Evolutionary conservation across 257 asterid species (phyloP).

Genomic region (Avicennia marina): DNA sequence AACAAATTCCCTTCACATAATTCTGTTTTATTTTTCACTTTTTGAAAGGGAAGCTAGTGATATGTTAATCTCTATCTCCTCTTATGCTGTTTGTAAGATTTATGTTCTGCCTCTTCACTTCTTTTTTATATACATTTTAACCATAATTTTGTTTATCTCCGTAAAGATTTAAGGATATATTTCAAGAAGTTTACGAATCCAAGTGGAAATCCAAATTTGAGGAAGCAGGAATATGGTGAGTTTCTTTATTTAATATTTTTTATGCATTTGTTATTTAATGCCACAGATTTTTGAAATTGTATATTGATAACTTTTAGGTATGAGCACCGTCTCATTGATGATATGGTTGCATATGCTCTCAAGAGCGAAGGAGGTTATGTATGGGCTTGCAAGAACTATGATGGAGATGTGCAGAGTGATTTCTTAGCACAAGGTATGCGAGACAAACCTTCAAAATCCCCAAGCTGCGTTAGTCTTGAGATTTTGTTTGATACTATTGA

Average conservation of each 20-base stretch:
- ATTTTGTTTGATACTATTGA: not conserved
- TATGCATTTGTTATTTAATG: not conserved
- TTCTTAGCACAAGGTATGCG: slow-evolving; percentile 89
- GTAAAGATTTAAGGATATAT: slow-evolving; percentile 93
- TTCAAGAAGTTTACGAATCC: slow-evolving; percentile 88
- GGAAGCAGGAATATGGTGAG: slow-evolving; percentile 88
- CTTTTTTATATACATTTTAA: too few relatives aligned
- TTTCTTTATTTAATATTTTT: not conserved
- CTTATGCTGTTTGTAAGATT: too few relatives aligned
- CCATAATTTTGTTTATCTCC: not conserved
- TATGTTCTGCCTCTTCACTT: too few relatives aligned
- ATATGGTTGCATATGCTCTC: slow-evolving; percentile 98
- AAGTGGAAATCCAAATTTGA: slow-evolving; percentile 85
- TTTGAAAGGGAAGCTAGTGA: too few relatives aligned
- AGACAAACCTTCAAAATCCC: slow-evolving; percentile 1
- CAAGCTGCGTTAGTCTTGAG: not conserved
- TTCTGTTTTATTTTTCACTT: too few relatives aligned
- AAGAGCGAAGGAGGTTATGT: slow-evolving; percentile 99
- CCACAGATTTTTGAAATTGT: not conserved
- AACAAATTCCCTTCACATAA: too few relatives aligned
- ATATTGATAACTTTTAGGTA: slow-evolving; percentile 45
- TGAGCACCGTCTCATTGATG: slow-evolving; percentile 98
- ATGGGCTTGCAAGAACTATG: slow-evolving; percentile 99
- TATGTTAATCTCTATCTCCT: too few relatives aligned
- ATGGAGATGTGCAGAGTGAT: slow-evolving; percentile 99